phyloP scores from a whole-genome alignment of 192 early-diverging fungal species.

The Backusella sp. region DNA sequence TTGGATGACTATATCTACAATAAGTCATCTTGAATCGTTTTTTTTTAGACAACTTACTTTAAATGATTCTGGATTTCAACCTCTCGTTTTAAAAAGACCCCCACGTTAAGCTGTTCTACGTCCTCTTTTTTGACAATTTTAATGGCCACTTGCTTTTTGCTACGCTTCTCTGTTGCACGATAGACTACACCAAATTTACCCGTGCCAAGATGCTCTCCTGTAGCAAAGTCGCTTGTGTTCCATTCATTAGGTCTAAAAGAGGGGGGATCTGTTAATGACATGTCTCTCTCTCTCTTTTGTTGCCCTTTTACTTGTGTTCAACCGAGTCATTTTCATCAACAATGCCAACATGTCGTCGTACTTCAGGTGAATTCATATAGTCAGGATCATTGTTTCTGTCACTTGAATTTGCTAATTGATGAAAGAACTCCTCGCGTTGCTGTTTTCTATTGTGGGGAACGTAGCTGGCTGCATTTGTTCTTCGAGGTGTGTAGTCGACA shows the following conservation, averaged over 20 bases:
- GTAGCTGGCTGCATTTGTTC: not conserved
- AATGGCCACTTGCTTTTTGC: constrained; percentile 82
- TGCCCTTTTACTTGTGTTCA: not conserved
- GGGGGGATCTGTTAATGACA: not conserved
- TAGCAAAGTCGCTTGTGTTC: constrained; percentile 81
- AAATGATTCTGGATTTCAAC: constrained; percentile 95
- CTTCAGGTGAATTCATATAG: constrained; percentile 33
- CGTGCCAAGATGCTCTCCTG: constrained; percentile 82
- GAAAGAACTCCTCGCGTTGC: constrained; percentile 8
- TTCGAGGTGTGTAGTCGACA: constrained; percentile 36
- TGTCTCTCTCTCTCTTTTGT: no score
- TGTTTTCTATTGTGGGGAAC: constrained; percentile 7
- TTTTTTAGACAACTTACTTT: constrained; percentile 43
- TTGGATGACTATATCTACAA: constrained; percentile 57
- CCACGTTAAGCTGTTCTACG: constrained; percentile 68
- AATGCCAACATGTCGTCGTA: constrained; percentile 24
- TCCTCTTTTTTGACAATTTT: constrained; percentile 89
- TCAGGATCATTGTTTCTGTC: not conserved
- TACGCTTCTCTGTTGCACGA: constrained; percentile 79
- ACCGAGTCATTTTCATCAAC: not conserved
- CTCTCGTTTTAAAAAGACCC: constrained; percentile 85
- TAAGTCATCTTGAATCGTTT: no score
- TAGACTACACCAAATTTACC: constrained; percentile 96
- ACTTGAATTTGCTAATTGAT: constrained; percentile 3
- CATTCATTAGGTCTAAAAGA: constrained; percentile 33